Evolutionary conservation across 495 filamentous ascomycete genomes (phyloP), one percentile per base, ranked within the genome.

Genomic region (Xylaria flabelliformis): DNA sequence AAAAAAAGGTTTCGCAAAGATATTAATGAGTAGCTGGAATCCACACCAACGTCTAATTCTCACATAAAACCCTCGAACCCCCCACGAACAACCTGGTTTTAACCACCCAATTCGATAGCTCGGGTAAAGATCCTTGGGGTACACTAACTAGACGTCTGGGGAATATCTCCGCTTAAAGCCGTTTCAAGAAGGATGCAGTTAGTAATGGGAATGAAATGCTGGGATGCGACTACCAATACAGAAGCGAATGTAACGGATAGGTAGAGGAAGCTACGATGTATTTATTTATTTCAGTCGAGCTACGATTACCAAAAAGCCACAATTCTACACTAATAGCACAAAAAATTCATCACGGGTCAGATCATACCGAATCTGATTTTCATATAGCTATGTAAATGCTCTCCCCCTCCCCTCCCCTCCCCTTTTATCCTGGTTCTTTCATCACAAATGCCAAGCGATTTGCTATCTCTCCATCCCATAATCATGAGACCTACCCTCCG

Each of bases 111-210:
- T n/a, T 32, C 21, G 15, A 17, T 34, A 50, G 63, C 42, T 34
- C 15, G 63, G 41, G 9, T 15, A 65, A 48, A 50, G 24, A 65
- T 9, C 34, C 9, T 26, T 26, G 42, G 13, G 39, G 63, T 29
- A 29, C 26, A 29, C 26, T 17, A 34, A 29, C 26, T 17, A 34
- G 10, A n/a, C 17, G 17, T 50, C 63, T 13, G 26, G 26, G 63
- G 26, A 32, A 32, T 34, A 65, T 34, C 41, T 50, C 63, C 42
- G 17, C 42, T 65, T 65, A 46, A 65, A 46, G 7, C 63, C 42
- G 41, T 48, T n/a, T 26, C n/a, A 8, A 34, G 39, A 8, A 34
- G 39, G 58, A 58, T 26, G 3, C 26, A 48, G 50, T 65, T 32
- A 48, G 63, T 65, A 32, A 29, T 46, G 7, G n/a, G 61, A 63